Evolutionary conservation across 768 basidiomycete genomes (phyloP).

Genomic region (Multifurca ochricompacta): DNA sequence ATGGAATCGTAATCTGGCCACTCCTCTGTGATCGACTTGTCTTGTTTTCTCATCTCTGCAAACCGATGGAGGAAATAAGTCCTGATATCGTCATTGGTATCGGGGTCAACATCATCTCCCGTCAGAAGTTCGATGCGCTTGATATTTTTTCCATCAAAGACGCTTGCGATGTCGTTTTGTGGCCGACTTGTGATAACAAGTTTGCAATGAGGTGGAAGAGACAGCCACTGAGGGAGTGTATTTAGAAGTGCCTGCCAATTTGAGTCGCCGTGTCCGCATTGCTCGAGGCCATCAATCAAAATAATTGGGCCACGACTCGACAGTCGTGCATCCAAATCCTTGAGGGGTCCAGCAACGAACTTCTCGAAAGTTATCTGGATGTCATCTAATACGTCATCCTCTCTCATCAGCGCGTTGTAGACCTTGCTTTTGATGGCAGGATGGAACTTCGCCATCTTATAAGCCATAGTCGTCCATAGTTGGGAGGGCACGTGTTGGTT

Average conservation of each 20-base stretch:
- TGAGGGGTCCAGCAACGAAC: constrained; percentile 6
- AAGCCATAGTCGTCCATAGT: constrained; percentile 10
- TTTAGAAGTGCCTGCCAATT: neutral
- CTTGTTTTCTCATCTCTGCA: constrained; percentile 4
- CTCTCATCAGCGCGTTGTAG: neutral
- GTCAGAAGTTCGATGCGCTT: constrained; percentile 8
- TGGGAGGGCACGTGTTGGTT: neutral
- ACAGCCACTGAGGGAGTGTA: constrained; percentile 4
- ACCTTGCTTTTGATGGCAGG: constrained; percentile 8
- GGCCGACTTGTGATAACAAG: constrained; percentile 13
- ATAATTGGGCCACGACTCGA: neutral
- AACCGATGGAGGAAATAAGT: constrained; percentile 12
- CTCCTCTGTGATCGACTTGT: neutral
- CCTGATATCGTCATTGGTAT: neutral
- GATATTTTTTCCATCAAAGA: constrained; percentile 1
- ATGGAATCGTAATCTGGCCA: constrained; percentile 11
- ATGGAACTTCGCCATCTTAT: constrained; percentile 13
- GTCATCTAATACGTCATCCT: neutral
- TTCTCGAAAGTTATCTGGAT: neutral
- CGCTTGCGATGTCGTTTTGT: constrained; percentile 3
- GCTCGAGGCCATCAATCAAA: constrained; percentile 12
- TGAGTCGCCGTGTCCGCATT: neutral
- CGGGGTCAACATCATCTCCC: neutral
- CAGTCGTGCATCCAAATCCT: neutral
- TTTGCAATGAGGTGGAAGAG: constrained; percentile 12